phyloP scores from a whole-genome alignment of 495 filamentous ascomycete genomes.

The Barbatosphaeria neglecta region DNA sequence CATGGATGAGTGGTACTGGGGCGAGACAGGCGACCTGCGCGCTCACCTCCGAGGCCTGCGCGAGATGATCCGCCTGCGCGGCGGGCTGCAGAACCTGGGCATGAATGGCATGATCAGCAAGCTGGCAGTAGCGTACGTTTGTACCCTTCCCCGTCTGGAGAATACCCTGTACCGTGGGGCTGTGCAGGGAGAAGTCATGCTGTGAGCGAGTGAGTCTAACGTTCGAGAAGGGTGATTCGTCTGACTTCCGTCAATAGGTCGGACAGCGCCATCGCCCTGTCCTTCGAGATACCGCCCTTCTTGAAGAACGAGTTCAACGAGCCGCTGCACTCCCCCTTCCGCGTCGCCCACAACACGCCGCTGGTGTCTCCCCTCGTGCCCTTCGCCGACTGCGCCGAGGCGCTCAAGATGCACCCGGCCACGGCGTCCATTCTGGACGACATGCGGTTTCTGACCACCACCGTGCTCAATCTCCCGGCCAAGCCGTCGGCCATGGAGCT shows the following conservation, averaged over 20 bases:
- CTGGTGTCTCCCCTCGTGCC: conserved; percentile 12
- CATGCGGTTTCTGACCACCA: conserved; percentile 20
- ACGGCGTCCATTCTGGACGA: conserved; percentile 28
- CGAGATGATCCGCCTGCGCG: conserved; percentile 22
- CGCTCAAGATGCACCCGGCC: conserved; percentile 15
- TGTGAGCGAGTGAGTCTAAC: too few species aligned
- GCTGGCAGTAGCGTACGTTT: conserved; percentile 21
- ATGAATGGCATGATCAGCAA: conserved; percentile 26
- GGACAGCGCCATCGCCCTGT: conserved; percentile 21
- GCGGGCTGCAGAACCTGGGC: conserved; percentile 23
- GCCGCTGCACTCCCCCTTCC: conserved; percentile 13
- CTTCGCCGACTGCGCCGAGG: conserved; percentile 18
- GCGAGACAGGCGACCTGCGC: conserved; percentile 14
- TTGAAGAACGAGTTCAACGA: conserved; percentile 18
- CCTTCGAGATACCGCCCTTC: conserved; percentile 17
- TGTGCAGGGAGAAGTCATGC: too few species aligned
- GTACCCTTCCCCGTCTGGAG: too few species aligned
- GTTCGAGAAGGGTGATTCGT: neutral
- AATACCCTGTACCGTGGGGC: too few species aligned
- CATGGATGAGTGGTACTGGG: conserved; percentile 28
- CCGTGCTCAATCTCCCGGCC: conserved; percentile 17
- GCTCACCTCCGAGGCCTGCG: conserved; percentile 20
- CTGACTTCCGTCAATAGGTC: conserved; percentile 10
- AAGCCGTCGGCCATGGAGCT: conserved; percentile 15
- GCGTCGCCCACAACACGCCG: conserved; percentile 24